Conservation (phyloP, 371 early-diverging fungal species). For the Haplosporangium sp. region DNA sequence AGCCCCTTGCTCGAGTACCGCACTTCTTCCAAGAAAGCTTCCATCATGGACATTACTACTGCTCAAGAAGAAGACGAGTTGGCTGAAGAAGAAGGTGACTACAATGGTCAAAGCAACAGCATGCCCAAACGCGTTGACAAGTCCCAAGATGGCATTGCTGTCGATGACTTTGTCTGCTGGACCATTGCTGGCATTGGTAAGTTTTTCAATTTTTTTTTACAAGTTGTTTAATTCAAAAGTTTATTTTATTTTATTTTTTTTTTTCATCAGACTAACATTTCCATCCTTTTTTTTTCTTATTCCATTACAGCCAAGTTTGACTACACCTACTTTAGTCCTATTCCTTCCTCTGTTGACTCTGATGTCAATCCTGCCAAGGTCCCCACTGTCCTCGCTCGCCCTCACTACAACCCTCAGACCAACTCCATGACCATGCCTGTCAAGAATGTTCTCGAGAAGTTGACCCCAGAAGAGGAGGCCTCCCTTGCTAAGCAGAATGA, state of each 20-base stretch:
- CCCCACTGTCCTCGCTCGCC: conserved; percentile 35
- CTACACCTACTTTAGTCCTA: conserved; percentile 62
- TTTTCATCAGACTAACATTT: conserved; percentile 15
- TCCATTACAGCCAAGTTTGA: conserved; percentile 60
- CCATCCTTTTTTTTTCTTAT: neutral
- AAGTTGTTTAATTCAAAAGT: too few species aligned
- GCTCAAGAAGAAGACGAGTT: conserved; percentile 31
- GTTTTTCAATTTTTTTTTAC: neutral
- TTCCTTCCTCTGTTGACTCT: conserved; percentile 44
- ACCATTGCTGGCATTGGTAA: conserved; percentile 79
- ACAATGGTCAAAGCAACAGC: conserved; percentile 32
- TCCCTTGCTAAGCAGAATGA: conserved; percentile 41
- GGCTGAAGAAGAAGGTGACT: conserved; percentile 21
- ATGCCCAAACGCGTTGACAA: conserved; percentile 34
- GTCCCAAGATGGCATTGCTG: conserved; percentile 42
- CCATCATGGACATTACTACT: conserved; percentile 56
- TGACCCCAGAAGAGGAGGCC: conserved; percentile 35
- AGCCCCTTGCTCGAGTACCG: conserved; percentile 56
- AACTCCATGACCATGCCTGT: conserved; percentile 53
- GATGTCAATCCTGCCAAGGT: conserved; percentile 52
- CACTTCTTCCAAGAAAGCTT: conserved; percentile 56
- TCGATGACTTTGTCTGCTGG: conserved; percentile 84
- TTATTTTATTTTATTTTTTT: too few species aligned
- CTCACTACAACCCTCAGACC: conserved; percentile 41
- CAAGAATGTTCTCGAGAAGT: conserved; percentile 56